A percentile compares a stretch with the other conserved stretches of the same genome.
phyloP scores from a whole-genome alignment of 768 basidiomycete species.

The Rhizopogon sp. region DNA sequence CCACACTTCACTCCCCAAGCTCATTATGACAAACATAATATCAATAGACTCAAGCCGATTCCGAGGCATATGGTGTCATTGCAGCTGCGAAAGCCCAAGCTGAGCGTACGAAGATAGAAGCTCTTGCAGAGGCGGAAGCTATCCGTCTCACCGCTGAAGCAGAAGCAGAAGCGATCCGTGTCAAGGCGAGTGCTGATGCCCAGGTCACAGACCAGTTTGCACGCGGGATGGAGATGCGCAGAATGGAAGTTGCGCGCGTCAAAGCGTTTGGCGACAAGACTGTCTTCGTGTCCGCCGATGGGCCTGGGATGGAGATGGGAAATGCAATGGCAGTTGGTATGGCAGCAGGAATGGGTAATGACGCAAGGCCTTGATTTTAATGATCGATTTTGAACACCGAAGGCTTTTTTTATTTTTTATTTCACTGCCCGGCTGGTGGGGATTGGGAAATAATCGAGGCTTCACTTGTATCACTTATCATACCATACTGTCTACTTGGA shows the following conservation, averaged over 20 bases:
- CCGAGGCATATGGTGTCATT: slow-evolving; percentile 70
- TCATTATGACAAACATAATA: slow-evolving; percentile 4
- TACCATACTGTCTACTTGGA: no score
- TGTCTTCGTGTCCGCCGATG: slow-evolving; percentile 66
- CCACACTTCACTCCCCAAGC: not conserved
- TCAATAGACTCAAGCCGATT: slow-evolving; percentile 59
- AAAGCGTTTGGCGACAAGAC: slow-evolving; percentile 65
- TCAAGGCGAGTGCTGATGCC: slow-evolving; percentile 60
- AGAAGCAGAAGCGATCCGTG: slow-evolving; percentile 62
- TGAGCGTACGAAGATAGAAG: slow-evolving; percentile 59
- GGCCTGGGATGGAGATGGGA: slow-evolving; percentile 52
- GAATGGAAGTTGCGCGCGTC: slow-evolving; percentile 60
- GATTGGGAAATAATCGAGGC: no score
- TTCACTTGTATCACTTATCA: no score
- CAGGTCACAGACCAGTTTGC: slow-evolving; percentile 62
- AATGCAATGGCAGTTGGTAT: slow-evolving; percentile 62
- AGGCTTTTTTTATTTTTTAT: not conserved
- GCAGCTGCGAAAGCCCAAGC: slow-evolving; percentile 74
- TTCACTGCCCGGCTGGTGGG: no score
- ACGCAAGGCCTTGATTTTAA: slow-evolving; percentile 1
- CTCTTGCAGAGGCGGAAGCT: slow-evolving; percentile 74
- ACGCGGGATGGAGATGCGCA: slow-evolving; percentile 68
- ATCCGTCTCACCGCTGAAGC: slow-evolving; percentile 73
- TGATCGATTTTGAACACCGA: not conserved
- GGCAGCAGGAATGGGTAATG: slow-evolving; percentile 57